Percentiles rank a stretch among this genome's conserved stretches.
These are phyloP conservation scores for Talaromyces sp. DNA, from an alignment of 2,329 filamentous ascomycete species.

Conservation along the genomic window DNA sequence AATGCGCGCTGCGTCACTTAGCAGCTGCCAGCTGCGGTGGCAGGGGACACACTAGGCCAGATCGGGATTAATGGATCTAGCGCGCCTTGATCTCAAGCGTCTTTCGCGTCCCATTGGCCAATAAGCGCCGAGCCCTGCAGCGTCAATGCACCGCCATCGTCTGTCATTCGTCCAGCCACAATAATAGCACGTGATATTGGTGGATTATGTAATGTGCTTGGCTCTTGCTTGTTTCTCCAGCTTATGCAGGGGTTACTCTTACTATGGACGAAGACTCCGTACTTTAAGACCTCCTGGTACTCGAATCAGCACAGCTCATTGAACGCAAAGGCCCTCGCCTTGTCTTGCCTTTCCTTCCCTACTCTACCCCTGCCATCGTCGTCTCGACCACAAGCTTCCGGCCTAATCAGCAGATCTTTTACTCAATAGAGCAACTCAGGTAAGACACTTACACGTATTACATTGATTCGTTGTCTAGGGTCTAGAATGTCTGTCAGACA, in stretches of 20 bases:
- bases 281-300: background rate
- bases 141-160: background rate
- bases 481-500: background rate
- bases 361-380: background rate
- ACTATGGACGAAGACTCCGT: background rate
- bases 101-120: background rate
- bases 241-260: background rate
- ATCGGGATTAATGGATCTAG: background rate
- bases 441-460: background rate
- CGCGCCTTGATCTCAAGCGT: background rate
- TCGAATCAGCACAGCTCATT: background rate
- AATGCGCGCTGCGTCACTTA: conserved; percentile 16
- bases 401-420: background rate
- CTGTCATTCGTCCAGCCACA: conserved; percentile 19
- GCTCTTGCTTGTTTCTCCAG: background rate
- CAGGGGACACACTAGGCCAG: background rate
- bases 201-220: background rate
- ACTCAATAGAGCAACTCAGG: background rate
- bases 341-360: background rate
- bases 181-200: conserved; percentile 8
- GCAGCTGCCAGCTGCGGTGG: background rate
- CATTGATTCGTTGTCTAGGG: background rate
- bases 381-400: background rate
- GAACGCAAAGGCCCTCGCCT: background rate
- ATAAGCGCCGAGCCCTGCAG: conserved; percentile 6